Base-by-base conservation (phyloP, 31 red algal genomes). In the Asparagopsis taxiformis region DNA sequence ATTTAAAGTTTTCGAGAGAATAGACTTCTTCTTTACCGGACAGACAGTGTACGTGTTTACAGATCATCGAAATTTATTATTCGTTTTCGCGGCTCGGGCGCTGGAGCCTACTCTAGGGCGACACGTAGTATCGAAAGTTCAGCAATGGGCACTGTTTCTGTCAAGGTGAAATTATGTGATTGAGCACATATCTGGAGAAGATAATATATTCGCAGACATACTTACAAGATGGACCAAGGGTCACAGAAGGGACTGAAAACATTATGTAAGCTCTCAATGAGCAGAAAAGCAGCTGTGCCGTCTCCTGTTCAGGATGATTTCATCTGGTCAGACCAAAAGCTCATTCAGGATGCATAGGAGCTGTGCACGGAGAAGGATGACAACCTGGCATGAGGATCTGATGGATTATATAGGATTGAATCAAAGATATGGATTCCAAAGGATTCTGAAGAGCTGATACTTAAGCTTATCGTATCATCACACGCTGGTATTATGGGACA, bases 201-300 rank as follows among this genome's bases (percentile, higher is more conserved):
- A 46, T 13, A 46, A 37, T 13, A 29, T 64, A 6, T 64, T 31
- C 20, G 60, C 60, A 28, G 60, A 64, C 8, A 64, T 64, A 35
- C 30, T 38, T 7, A 64, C 60, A 6, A 17, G 60, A 29, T 32
- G 60, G 60, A 34, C 5, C 8, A 7, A 29, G 15, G 60, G 32
- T 64, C 8, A 17, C 7, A 7, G 31, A 46, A 46, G 13, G 6
- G 41, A 46, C 6, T 6, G 13, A 46, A 46, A 46, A 9, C 41
- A 46, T n/a, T n/a, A n/a, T n/a, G n/a, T n/a, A n/a, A n/a, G n/a
- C n/a, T n/a, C n/a, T n/a, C n/a, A n/a, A n/a, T n/a, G n/a, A n/a
- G n/a, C n/a, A n/a, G n/a, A n/a, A n/a, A n/a, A n/a, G n/a, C n/a
- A n/a, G n/a, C n/a, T n/a, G n/a, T n/a, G n/a, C n/a, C n/a, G n/a